A percentile compares a stretch with the other conserved stretches of the same genome.
phyloP scores from a whole-genome alignment of 177 flowering plant species.

The Vitis hybrid region DNA sequence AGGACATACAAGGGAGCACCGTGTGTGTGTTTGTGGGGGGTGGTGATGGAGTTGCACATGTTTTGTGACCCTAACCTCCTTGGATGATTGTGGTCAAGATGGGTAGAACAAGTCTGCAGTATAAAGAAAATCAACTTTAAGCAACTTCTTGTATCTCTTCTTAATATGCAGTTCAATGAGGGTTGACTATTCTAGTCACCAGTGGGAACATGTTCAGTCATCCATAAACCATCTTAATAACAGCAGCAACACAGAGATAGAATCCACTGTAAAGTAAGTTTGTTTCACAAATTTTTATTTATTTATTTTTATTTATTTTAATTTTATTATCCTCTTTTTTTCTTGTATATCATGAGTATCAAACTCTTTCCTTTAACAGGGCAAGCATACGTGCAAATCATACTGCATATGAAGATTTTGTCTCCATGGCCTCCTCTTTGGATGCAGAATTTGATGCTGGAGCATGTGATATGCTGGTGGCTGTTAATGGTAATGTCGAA shows the following conservation, averaged over 20 bases:
- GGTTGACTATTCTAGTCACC: constrained; percentile 43
- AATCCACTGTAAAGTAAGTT: constrained; percentile 48
- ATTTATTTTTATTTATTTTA: not conserved
- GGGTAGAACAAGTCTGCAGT: not conserved
- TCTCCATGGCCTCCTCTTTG: constrained; percentile 32
- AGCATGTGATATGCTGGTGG: constrained; percentile 27
- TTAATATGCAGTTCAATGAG: constrained; percentile 46
- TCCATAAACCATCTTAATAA: constrained; percentile 29
- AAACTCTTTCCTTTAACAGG: constrained; percentile 32
- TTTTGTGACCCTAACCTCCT: not conserved
- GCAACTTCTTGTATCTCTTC: not conserved
- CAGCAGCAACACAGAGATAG: constrained; percentile 29
- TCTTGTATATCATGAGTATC: not conserved
- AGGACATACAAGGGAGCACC: too few species aligned
- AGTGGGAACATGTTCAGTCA: constrained; percentile 47
- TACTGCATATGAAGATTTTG: constrained; percentile 31
- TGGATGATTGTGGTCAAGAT: not conserved
- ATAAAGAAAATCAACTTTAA: not conserved
- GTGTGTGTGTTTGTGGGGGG: too few species aligned
- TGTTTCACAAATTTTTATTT: not conserved
- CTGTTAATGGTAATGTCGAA: constrained; percentile 44
- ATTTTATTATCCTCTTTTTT: not conserved
- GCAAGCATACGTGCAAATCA: constrained; percentile 32
- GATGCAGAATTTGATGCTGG: constrained; percentile 34
- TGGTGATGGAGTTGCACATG: too few species aligned